Conservation (phyloP, 1,284 basidiomycete species). For the Cryptococcus wingfieldii region DNA sequence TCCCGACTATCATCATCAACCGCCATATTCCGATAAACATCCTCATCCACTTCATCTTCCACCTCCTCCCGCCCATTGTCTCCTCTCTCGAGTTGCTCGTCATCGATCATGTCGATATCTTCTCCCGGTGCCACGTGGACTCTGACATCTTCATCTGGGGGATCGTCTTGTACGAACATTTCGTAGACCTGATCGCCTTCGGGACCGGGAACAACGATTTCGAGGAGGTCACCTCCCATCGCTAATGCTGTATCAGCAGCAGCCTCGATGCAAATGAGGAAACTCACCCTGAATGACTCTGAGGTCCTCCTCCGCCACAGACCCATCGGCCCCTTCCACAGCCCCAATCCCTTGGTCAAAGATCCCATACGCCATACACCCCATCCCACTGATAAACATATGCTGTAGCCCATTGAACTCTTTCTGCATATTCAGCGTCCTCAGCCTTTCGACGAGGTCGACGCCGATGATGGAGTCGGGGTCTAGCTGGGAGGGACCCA, state of each 20-base stretch:
- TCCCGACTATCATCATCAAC: not conserved
- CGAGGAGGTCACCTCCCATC: conserved; percentile 63
- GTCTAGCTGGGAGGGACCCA: conserved; percentile 2
- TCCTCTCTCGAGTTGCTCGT: conserved; percentile 1
- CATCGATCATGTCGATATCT: conserved; percentile 7
- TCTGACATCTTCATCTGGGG: conserved; percentile 17
- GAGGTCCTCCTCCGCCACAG: conserved; percentile 13
- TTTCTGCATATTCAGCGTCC: conserved; percentile 14
- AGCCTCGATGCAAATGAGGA: not conserved
- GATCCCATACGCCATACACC: conserved; percentile 67
- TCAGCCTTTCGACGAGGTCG: conserved; percentile 25
- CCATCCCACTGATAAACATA: conserved; percentile 69
- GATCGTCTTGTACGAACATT: conserved; percentile 52
- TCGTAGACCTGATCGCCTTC: conserved; percentile 63
- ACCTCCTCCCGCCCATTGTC: conserved; percentile 7
- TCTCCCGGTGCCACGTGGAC: conserved; percentile 15
- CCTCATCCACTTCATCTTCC: conserved; percentile 9
- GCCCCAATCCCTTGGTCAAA: conserved; percentile 42
- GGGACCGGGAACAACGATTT: conserved; percentile 68
- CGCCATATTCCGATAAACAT: conserved; percentile 9
- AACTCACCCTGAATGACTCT: conserved; percentile 39
- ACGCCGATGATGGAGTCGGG: conserved; percentile 26
- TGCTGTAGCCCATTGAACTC: conserved; percentile 67
- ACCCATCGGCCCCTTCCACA: not conserved
- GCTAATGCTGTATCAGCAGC: conserved; percentile 49